Evolutionary conservation across 441 rosid species (phyloP).

Genomic region (Lepidium campestre): DNA sequence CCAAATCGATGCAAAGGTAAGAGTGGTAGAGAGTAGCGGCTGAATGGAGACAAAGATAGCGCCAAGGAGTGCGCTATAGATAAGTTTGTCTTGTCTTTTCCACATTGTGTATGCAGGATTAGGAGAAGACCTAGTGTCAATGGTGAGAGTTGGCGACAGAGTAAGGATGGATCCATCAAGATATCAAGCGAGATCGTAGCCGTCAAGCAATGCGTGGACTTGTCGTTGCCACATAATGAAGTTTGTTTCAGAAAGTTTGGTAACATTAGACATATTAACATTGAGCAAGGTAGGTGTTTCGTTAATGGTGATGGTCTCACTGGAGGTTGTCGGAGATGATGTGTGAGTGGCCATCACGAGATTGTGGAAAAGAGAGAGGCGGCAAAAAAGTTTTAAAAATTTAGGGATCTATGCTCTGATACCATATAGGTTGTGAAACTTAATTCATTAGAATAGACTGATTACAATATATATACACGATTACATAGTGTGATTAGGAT

Average conservation of each 20-base stretch:
- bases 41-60: not conserved
- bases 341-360: too few species aligned
- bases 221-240: not conserved
- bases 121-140: accelerated
- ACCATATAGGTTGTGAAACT: too few species aligned
- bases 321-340: not conserved
- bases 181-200: not conserved
- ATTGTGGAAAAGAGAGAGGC: too few species aligned
- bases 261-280: not conserved
- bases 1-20: not conserved
- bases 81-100: not conserved
- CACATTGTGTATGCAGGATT: not conserved
- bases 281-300: not conserved
- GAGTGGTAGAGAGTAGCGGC: not conserved
- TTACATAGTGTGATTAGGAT: too few species aligned
- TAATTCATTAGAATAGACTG: too few species aligned
- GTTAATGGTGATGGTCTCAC: too few species aligned
- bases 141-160: not conserved
- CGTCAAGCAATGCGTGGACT: not conserved
- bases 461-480: too few species aligned
- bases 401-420: too few species aligned
- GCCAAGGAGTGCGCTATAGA: not conserved
- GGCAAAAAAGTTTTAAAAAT: too few species aligned
- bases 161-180: not conserved
- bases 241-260: not conserved